A percentile compares a stretch with the other conserved stretches of the same genome.
phyloP scores from a whole-genome alignment of 1,284 basidiomycete species.

The Sanguinoderma infundibulare region DNA sequence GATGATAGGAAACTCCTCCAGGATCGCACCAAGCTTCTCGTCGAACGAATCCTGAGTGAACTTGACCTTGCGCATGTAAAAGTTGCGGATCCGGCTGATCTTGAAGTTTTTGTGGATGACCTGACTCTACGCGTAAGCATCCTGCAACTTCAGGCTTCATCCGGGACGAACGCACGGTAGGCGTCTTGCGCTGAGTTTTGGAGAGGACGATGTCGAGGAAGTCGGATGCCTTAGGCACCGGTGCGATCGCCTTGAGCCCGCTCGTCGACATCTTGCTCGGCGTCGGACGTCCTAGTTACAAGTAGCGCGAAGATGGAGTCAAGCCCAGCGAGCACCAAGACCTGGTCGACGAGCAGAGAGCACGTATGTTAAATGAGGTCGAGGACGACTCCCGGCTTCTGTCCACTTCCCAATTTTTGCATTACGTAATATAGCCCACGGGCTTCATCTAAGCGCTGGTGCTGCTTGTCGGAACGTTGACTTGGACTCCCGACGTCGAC shows the following conservation, averaged over 20 bases:
- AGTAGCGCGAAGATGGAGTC: not conserved
- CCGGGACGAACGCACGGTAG: conserved; percentile 67
- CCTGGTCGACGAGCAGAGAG: not conserved
- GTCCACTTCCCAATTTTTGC: conserved; percentile 21
- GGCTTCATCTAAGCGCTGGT: not conserved
- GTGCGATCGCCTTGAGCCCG: conserved; percentile 94
- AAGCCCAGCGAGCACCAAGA: not conserved
- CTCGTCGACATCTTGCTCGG: conserved; percentile 74
- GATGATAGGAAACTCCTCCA: conserved; percentile 96
- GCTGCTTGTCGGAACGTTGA: too few relatives aligned
- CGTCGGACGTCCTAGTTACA: not conserved
- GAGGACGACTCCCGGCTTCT: not conserved
- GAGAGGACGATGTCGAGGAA: conserved; percentile 95
- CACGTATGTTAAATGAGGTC: not conserved
- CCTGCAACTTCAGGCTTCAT: too few relatives aligned
- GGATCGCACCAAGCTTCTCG: conserved; percentile 93
- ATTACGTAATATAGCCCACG: conserved; percentile 19
- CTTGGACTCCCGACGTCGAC: too few relatives aligned
- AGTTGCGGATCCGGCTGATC: conserved; percentile 92
- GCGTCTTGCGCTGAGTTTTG: conserved; percentile 96
- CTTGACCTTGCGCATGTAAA: conserved; percentile 99
- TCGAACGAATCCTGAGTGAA: conserved; percentile 98
- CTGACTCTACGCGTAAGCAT: conserved; percentile 40
- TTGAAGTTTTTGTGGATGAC: conserved; percentile 99
- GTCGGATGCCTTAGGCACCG: conserved; percentile 94